Evolutionary conservation across 441 rosid species (phyloP).

Genomic region (Brassica balearica): DNA sequence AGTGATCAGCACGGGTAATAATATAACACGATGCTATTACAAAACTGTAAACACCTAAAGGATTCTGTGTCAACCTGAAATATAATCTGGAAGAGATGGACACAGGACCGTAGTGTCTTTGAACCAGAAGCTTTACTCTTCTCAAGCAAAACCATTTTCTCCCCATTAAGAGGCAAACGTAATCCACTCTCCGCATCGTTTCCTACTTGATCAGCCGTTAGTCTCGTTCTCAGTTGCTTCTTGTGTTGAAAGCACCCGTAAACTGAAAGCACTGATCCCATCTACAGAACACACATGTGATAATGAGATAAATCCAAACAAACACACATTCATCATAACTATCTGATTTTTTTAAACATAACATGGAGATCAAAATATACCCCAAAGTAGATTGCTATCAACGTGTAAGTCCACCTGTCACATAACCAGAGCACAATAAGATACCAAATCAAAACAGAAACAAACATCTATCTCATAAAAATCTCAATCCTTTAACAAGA

Average conservation of each 20-base stretch:
- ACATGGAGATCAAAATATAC: conserved; percentile 39
- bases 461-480: background rate
- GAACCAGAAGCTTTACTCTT: conserved; percentile 26
- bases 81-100: conserved; percentile 61
- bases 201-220: conserved; percentile 27
- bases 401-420: conserved; percentile 60
- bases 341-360: background rate
- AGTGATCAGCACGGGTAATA: background rate
- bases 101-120: conserved; percentile 37
- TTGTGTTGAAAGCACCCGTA: conserved; percentile 52
- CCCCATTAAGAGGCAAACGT: conserved; percentile 42
- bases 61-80: conserved; percentile 57
- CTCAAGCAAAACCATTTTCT: conserved; percentile 23
- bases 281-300: conserved; percentile 44
- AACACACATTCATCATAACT: background rate
- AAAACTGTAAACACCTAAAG: background rate
- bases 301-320: background rate
- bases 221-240: conserved; percentile 20
- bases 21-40: background rate
- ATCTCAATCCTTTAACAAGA: background rate
- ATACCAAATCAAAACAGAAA: background rate
- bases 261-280: conserved; percentile 56
- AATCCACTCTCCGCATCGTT: conserved; percentile 52
- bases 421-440: background rate
- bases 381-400: conserved; percentile 60